phyloP scores from a whole-genome alignment of 106 monocot genomes.

The Dendrobium chrysotoxum region DNA sequence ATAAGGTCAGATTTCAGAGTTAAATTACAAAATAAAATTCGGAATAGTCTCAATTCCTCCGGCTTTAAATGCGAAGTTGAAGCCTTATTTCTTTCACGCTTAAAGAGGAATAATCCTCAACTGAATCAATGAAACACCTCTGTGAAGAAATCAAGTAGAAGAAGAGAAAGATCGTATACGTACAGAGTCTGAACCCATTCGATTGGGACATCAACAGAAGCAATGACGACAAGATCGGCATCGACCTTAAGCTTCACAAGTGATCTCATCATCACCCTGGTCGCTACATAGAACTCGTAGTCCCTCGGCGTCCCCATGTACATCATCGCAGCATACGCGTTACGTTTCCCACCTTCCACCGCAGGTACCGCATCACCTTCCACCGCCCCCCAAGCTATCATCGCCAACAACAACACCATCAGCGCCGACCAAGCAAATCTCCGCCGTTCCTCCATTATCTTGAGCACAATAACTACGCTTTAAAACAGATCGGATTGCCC shows the following conservation, averaged over 20 bases:
- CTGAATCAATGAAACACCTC: too few relatives aligned
- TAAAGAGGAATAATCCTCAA: too few relatives aligned
- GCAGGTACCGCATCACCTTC: background rate
- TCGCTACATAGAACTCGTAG: conserved; percentile 97
- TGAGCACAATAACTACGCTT: background rate
- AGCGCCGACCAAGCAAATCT: background rate
- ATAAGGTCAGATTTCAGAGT: background rate
- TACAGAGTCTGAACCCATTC: conserved; percentile 65
- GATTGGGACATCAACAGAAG: conserved; percentile 75
- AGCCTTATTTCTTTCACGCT: background rate
- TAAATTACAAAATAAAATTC: background rate
- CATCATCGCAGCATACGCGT: conserved; percentile 98
- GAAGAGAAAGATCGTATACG: background rate
- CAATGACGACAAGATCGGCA: conserved; percentile 97
- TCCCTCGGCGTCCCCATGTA: conserved; percentile 99
- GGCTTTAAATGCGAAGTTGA: background rate
- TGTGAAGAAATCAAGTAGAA: background rate
- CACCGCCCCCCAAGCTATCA: background rate
- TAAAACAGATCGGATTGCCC: background rate
- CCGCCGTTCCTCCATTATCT: conserved; percentile 5
- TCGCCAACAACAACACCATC: background rate
- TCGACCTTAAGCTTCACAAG: conserved; percentile 55
- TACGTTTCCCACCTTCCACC: conserved; percentile 10
- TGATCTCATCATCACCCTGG: conserved; percentile 89
- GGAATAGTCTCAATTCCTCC: background rate